Evolutionary conservation across 164 flowering plant species (phyloP), one percentile per base, ranked within the genome.

Genomic region (Magnolia officinalis): DNA sequence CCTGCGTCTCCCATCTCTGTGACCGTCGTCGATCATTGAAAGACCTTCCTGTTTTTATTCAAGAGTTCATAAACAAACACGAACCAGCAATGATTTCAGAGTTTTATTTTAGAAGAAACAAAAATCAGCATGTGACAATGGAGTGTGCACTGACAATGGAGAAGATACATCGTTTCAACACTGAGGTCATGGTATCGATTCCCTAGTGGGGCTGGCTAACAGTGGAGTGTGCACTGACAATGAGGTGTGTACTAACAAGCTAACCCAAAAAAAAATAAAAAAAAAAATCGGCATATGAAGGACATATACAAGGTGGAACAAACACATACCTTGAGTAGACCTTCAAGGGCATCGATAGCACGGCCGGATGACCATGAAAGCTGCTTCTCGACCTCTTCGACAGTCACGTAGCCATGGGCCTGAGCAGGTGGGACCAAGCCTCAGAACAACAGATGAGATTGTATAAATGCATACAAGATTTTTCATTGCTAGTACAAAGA

Each of bases 1-100:
- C 20, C 94, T 87, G 3, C 94, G 87, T 78, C 80, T 89, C 14
- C 99, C 91, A 80, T 92, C 99, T 75, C 75, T 87, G 72, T 96
- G 94, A 24, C 99, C 99, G 77, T 94, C 91, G 82, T 96, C 99
- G 45, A 96, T 87, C 99, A 96, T 96, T 19, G 99, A 92, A 78
- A 94, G 97, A 72, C 98, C 97, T 77, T 96, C 99, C 99, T 96
- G 96, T 76, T 82, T 70, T 7, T 70, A 50, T 59, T 31, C 77
- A 81, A 8, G 31, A 16, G 24, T 76, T 52, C 50, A 74, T 63
- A 72, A 49, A 19, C 51, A 67, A 51, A 68, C 71, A 31, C 26
- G 29, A 45, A 16, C 59, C 21, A 74, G 13, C 26, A 29, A 18
- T 50, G 13, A n/a, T n/a, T 7, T 24, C 50, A 11, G 61, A 55